A percentile compares a stretch with the other conserved stretches of the same genome.
Evolutionary conservation across 2,329 filamentous ascomycete species (phyloP).

Genomic region (Diplodia sapinea): DNA sequence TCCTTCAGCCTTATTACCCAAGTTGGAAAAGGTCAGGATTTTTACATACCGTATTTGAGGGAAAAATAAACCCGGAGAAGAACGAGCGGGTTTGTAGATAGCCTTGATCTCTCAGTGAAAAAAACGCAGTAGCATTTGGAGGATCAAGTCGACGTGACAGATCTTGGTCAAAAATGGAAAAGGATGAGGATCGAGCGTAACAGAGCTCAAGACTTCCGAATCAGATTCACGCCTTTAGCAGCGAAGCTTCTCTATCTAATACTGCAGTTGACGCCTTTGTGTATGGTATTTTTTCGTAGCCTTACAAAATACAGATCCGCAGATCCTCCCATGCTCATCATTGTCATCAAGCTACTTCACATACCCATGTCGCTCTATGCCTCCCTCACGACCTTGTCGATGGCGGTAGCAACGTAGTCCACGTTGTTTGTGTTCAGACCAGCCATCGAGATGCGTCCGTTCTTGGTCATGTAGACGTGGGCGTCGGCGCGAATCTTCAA

Average conservation of each 20-base stretch:
- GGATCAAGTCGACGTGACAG: too few relatives aligned
- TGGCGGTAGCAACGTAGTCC: constrained; percentile 88
- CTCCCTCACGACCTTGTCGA: constrained; percentile 80
- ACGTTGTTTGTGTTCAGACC: constrained; percentile 93
- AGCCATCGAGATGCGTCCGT: constrained; percentile 97
- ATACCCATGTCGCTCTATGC: constrained; percentile 36
- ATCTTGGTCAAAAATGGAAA: too few relatives aligned
- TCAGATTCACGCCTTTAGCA: background rate
- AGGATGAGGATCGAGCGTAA: background rate
- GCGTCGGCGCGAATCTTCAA: constrained; percentile 70
- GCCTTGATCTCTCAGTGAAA: too few relatives aligned
- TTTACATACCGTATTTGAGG: too few relatives aligned
- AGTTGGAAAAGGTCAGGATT: too few relatives aligned
- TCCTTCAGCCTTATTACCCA: too few relatives aligned
- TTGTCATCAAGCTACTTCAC: background rate
- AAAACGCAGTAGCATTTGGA: too few relatives aligned
- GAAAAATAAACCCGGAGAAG: too few relatives aligned
- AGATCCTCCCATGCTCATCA: background rate
- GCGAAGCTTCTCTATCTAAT: constrained; percentile 2
- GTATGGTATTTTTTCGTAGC: background rate
- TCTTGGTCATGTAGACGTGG: constrained; percentile 94
- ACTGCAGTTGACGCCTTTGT: constrained; percentile 11
- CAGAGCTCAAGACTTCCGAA: background rate
- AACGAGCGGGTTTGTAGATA: too few relatives aligned
- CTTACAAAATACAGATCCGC: background rate